Evolutionary conservation across 306 rosid species (phyloP), one percentile per base, ranked within the genome.

Genomic region (Pyrus communis): DNA sequence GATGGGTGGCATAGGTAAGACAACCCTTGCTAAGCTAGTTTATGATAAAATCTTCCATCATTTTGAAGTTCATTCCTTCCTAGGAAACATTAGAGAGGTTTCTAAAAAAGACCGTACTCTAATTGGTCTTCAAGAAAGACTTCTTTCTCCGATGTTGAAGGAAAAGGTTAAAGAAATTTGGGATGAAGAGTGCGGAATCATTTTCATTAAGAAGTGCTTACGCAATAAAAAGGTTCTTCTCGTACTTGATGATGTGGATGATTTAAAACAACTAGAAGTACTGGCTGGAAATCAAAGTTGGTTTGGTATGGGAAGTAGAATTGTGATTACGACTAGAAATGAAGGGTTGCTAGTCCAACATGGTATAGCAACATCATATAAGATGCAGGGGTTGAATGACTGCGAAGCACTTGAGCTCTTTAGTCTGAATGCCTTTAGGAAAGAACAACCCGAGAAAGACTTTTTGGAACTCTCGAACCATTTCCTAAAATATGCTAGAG

Each of bases 241-340:
- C 10, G 0, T 55, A 3, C 25, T 55, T 21, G 60, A 55, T 55
- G 60, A 55, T 17, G 60, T 55, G 23, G 60, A 55, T 55, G 25
- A 55, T 19, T 19, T 21, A 55, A 19, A 70, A 33, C 89, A 86
- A 38, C 35, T 86, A 17, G 76, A 81, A 58, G 71, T 17, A 66
- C 73, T 86, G 43, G 84, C 64, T 3, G 75, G 82, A 46, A 63
- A 78, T 22, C 70, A 64, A 73, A 77, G 74, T 2, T 62, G 67
- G 67, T 62, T 62, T 62, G 67, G 38, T 27, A 28, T 1, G 33
- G 89, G 87, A 18, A 86, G 85, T 31, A 80, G 83, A 75, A 70
- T 86, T 9, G 66, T 83, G 4, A 74, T 85, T 73, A 85, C 86
- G 12, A 19, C 60, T 55, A 55, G 60, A 55, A 19, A 55, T 19